A percentile compares a stretch with the other conserved stretches of the same genome.
Conservation (phyloP, 1,284 basidiomycete genomes). For the Agaricales sp. region DNA sequence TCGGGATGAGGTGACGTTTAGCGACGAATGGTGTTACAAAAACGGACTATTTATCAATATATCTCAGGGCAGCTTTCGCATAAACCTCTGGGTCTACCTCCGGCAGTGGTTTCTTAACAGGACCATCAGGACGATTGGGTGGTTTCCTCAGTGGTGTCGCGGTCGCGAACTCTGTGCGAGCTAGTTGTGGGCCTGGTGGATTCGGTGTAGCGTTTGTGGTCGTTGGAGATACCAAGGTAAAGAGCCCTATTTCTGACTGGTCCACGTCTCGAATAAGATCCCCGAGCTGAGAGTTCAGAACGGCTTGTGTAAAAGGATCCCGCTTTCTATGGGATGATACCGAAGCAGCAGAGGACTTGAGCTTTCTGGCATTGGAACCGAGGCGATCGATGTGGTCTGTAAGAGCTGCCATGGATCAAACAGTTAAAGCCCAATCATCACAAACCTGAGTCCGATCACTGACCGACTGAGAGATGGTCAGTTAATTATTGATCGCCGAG, state of each 20-base stretch:
- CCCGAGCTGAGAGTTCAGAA: not conserved
- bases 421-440: too few species aligned
- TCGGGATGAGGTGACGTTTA: not conserved
- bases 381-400: constrained; percentile 16
- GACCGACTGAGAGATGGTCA: too few species aligned
- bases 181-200: not conserved
- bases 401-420: constrained; percentile 11
- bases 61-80: not conserved
- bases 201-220: not conserved
- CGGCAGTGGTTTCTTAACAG: not conserved
- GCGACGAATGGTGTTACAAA: not conserved
- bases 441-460: too few species aligned
- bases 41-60: not conserved
- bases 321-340: not conserved
- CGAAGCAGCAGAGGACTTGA: not conserved
- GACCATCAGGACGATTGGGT: not conserved
- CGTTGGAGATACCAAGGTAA: not conserved
- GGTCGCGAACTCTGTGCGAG: not conserved
- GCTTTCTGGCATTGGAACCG: not conserved
- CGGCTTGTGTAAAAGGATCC: not conserved
- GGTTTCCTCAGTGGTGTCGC: not conserved
- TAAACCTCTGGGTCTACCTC: not conserved
- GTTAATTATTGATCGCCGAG: too few species aligned
- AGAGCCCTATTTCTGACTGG: not conserved
- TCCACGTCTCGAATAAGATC: not conserved